Conservation (phyloP, 768 basidiomycete genomes). For the Naganishia onofrii region DNA sequence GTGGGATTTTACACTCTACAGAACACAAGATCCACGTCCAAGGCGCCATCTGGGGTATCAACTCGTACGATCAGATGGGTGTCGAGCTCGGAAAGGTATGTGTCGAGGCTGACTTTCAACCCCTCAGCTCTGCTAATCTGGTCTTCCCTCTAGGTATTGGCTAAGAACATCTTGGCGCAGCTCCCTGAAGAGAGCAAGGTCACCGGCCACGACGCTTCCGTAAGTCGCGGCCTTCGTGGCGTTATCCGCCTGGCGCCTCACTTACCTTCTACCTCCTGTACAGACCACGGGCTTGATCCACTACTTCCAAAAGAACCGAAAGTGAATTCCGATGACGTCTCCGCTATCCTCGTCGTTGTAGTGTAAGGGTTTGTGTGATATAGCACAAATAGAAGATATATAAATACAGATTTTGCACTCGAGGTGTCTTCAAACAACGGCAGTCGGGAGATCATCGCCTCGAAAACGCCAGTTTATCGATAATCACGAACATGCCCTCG, state of each 20-base stretch:
- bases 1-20: too few relatives aligned
- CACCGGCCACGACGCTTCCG: conserved; percentile 82
- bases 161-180: conserved; percentile 90
- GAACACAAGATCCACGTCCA: conserved; percentile 99
- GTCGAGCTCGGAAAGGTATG: conserved; percentile 86
- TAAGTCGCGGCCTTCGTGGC: conserved; percentile 38
- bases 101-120: neutral
- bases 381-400: conserved; percentile 8
- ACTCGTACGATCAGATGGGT: conserved; percentile 99
- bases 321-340: conserved; percentile 35
- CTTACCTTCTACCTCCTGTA: conserved; percentile 29
- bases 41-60: conserved; percentile 96
- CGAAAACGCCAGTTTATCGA: too few relatives aligned
- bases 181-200: conserved; percentile 64
- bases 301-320: conserved; percentile 85
- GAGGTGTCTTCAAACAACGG: too few relatives aligned
- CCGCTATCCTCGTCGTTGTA: neutral
- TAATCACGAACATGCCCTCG: too few relatives aligned
- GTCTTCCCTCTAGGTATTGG: conserved; percentile 62
- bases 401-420: too few relatives aligned
- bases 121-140: neutral
- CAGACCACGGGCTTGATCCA: conserved; percentile 95
- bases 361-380: neutral
- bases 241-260: neutral
- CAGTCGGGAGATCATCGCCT: too few relatives aligned